Evolutionary conservation across 768 basidiomycete species (phyloP).

Genomic region (Leccinum pellstonianum): DNA sequence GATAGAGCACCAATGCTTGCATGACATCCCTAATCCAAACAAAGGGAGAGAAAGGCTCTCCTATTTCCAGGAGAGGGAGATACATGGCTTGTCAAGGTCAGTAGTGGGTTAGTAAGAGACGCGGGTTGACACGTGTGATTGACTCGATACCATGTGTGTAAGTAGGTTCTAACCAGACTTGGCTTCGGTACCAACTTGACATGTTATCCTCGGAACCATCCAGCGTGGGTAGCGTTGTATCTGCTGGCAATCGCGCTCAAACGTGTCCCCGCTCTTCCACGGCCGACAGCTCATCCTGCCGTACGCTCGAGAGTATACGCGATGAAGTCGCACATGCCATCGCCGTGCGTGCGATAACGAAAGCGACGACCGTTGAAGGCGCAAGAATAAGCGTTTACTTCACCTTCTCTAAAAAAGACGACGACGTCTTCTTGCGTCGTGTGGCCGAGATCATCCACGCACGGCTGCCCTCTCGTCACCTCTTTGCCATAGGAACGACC

Average conservation of each 20-base stretch:
- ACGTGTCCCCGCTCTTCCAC: constrained; percentile 3
- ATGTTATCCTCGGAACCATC: constrained; percentile 32
- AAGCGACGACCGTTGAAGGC: constrained; percentile 49
- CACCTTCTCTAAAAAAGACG: constrained; percentile 56
- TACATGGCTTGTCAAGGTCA: constrained; percentile 13
- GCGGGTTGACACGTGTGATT: not conserved
- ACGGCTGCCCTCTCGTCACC: constrained; percentile 43
- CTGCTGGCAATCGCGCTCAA: constrained; percentile 2
- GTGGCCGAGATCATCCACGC: constrained; percentile 50
- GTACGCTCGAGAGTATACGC: constrained; percentile 60
- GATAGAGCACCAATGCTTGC: constrained; percentile 41
- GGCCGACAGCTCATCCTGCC: constrained; percentile 12
- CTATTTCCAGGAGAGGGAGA: constrained; percentile 20
- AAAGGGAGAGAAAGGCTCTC: constrained; percentile 18
- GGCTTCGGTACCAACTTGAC: not conserved
- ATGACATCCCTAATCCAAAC: constrained; percentile 37
- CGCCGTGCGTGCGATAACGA: constrained; percentile 52
- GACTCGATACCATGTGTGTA: too few relatives aligned
- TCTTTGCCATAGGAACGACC: constrained; percentile 56
- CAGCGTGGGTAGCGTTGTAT: constrained; percentile 13
- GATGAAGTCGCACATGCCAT: constrained; percentile 58
- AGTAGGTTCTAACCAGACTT: too few relatives aligned
- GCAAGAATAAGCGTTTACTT: constrained; percentile 59
- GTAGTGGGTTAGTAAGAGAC: not conserved
- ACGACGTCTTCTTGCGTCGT: constrained; percentile 53